Evolutionary conservation across 805 yeast species (phyloP).

Genomic region (Candida schatavii): DNA sequence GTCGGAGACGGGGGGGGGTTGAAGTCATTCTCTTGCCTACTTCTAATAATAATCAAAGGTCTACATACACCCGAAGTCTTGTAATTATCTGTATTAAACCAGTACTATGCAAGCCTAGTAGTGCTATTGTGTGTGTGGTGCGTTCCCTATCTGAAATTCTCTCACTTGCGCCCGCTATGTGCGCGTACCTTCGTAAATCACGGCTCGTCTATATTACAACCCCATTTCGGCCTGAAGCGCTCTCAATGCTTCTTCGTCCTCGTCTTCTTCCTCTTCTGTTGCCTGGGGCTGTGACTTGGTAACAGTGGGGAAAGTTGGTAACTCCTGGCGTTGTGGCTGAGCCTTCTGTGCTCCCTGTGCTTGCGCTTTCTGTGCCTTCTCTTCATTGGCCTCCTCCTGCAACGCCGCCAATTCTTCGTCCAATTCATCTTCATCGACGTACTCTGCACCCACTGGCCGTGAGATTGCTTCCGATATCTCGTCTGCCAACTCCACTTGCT

Average conservation of each 20-base stretch:
- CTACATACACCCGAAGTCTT: no score
- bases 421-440: conserved; percentile 85
- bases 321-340: conserved; percentile 18
- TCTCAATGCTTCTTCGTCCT: conserved; percentile 77
- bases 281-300: conserved; percentile 36
- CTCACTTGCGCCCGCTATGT: background rate
- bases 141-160: background rate
- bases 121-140: background rate
- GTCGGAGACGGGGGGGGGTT: no score
- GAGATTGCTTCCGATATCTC: conserved; percentile 96
- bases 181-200: background rate
- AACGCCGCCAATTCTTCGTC: conserved; percentile 89
- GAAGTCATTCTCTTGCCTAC: no score
- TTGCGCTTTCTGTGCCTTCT: conserved; percentile 14
- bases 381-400: conserved; percentile 75
- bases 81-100: background rate
- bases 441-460: conserved; percentile 84
- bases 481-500: conserved; percentile 91
- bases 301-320: conserved; percentile 47
- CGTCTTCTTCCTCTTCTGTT: conserved; percentile 62
- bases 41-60: no score
- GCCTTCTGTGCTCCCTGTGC: conserved; percentile 10
- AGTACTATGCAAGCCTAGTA: background rate
- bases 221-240: conserved; percentile 89
- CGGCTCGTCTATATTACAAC: conserved; percentile 33